These are phyloP conservation scores for Auricularia cornea DNA, from an alignment of 768 basidiomycete genomes.

Conservation along the genomic window DNA sequence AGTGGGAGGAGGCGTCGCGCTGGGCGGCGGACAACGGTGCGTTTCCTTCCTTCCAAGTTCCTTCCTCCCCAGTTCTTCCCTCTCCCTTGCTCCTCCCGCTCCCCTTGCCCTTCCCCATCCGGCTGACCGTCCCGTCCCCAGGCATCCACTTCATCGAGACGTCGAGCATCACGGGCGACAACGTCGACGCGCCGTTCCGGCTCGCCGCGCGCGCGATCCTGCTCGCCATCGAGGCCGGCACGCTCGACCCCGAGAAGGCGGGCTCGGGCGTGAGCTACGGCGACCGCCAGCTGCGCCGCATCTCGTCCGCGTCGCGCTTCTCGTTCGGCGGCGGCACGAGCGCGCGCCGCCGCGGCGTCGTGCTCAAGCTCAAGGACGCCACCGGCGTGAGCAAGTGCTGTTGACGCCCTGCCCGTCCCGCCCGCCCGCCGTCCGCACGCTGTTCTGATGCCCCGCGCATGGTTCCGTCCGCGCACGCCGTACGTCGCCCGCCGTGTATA, in stretches of 20 bases:
- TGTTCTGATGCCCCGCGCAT: no score
- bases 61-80: no score
- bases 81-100: no score
- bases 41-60: conserved; percentile 11
- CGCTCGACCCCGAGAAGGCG: conserved; percentile 85
- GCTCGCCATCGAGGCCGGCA: conserved; percentile 82
- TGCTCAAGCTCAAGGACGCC: not conserved
- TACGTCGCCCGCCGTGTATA: no score
- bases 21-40: conserved; percentile 96
- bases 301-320: conserved; percentile 83
- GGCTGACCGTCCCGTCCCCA: conserved; percentile 25
- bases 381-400: not conserved
- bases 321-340: conserved; percentile 58
- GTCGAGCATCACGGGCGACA: conserved; percentile 86
- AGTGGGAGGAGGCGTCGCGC: conserved; percentile 87
- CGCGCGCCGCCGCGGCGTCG: not conserved
- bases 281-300: conserved; percentile 82
- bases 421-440: no score
- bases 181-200: conserved; percentile 89
- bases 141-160: conserved; percentile 91
- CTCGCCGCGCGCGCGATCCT: conserved; percentile 78
- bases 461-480: no score
- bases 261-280: conserved; percentile 97
- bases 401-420: not conserved
- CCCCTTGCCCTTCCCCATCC: no score